Base-by-base conservation (phyloP, 1,284 basidiomycete species). In the Takashimella tepidaria region DNA sequence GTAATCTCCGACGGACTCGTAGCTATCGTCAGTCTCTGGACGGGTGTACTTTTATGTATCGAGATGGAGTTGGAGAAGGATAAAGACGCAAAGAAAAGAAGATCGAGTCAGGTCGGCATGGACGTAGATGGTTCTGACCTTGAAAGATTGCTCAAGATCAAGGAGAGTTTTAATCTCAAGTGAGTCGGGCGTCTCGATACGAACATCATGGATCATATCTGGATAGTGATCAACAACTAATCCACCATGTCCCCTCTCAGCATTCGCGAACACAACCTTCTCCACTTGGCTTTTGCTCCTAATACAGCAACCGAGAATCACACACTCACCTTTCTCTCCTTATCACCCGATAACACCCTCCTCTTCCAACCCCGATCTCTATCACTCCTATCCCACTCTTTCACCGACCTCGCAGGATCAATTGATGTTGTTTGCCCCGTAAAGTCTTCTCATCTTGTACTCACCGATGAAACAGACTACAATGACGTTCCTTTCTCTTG, bases 221-320 rank as follows among this genome's bases (percentile, higher is more conserved):
- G n/a, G n/a, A n/a, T n/a, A n/a, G n/a, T n/a, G n/a, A n/a, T n/a
- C n/a, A n/a, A n/a, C n/a, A n/a, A n/a, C n/a, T n/a, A n/a, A n/a
- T n/a, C n/a, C n/a, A n/a, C n/a, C n/a, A n/a, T n/a, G n/a, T n/a
- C n/a, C n/a, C n/a, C n/a, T n/a, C n/a, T 13, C 46, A 92, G 89
- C 50, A 69, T 90, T 40, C 81, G 83, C 5, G 89, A 92, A 64
- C 75, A 88, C 53, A 89, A 85, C 62, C 75, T 93, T 3, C 77
- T 91, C 20, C 81, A 84, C 13, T 67, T 91, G 20, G 77, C 81
- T 1, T 88, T 92, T 74, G 68, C 89, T 10, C 78, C 84, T 25
- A 62, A 53, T 1, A 41, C 62, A 58, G 16, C 76, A 1, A 45
- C 57, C 0, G 77, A 79, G 1, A 45, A 47, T n/a, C 77, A 79